Percentiles rank a stretch among this genome's conserved stretches.
Evolutionary conservation across 208 protist genomes (phyloP).

Genomic region (Vickermania ingenoplastis): DNA sequence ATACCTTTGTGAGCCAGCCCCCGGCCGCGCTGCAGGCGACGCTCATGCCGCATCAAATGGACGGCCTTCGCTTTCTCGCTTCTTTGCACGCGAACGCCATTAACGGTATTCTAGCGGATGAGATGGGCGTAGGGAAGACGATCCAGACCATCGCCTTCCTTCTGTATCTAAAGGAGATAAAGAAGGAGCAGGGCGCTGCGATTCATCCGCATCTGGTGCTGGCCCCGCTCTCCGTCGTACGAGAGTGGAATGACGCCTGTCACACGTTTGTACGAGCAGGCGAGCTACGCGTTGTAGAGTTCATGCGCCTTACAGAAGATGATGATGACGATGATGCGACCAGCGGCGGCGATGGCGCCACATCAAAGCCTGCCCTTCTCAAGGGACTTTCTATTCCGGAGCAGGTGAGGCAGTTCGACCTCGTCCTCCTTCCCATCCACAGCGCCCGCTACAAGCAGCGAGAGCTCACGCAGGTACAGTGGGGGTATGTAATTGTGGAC

Average conservation of each 20-base stretch:
- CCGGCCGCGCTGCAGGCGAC: slow-evolving; percentile 31
- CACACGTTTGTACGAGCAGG: slow-evolving; percentile 65
- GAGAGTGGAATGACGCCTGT: slow-evolving; percentile 72
- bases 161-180: slow-evolving; percentile 22
- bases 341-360: slow-evolving; percentile 8
- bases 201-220: slow-evolving; percentile 84
- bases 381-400: slow-evolving; percentile 2
- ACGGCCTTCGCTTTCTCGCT: slow-evolving; percentile 93
- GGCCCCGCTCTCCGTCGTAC: slow-evolving; percentile 77
- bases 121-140: slow-evolving; percentile 95
- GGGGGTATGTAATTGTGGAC: slow-evolving; percentile 64
- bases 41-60: slow-evolving; percentile 95
- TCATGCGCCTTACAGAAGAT: slow-evolving; percentile 2
- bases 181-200: slow-evolving; percentile 4
- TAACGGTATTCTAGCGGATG: slow-evolving; percentile 95
- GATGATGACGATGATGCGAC: slow-evolving; percentile 12
- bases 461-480: slow-evolving; percentile 19
- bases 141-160: slow-evolving; percentile 88
- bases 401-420: slow-evolving; percentile 16
- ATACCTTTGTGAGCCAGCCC: slow-evolving; percentile 23
- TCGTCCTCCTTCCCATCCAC: slow-evolving; percentile 42
- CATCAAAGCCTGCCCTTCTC: background rate
- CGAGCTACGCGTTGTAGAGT: slow-evolving; percentile 22
- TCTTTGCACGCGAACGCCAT: slow-evolving; percentile 71
- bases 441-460: slow-evolving; percentile 9